Percentiles rank a stretch among this genome's conserved stretches.
phyloP scores from a whole-genome alignment of 2,329 filamentous ascomycete species.

The Bipolaris cookei region DNA sequence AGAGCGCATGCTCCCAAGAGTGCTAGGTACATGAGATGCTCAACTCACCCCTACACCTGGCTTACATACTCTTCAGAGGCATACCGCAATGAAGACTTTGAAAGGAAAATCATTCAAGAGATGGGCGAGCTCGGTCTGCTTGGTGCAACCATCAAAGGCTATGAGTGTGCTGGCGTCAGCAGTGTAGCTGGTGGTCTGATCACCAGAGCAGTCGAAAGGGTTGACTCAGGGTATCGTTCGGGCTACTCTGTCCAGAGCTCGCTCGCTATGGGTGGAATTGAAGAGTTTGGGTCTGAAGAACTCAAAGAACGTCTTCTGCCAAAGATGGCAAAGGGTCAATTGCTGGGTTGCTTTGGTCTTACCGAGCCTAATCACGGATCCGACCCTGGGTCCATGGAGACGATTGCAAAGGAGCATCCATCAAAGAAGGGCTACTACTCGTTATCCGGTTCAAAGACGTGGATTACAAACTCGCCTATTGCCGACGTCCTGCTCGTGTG shows the following conservation, averaged over 20 bases:
- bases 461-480: slow-evolving; percentile 95
- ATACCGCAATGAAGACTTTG: slow-evolving; percentile 86
- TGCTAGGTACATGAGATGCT: slow-evolving; percentile 68
- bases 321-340: slow-evolving; percentile 78
- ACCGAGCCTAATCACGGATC: slow-evolving; percentile 94
- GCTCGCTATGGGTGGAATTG: slow-evolving; percentile 89
- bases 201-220: slow-evolving; percentile 85
- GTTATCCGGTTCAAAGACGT: slow-evolving; percentile 84
- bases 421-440: slow-evolving; percentile 81
- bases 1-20: slow-evolving; percentile 81
- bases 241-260: slow-evolving; percentile 94
- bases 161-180: slow-evolving; percentile 85
- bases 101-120: slow-evolving; percentile 82
- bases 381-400: slow-evolving; percentile 91
- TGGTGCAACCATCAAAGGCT: slow-evolving; percentile 84
- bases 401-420: slow-evolving; percentile 80
- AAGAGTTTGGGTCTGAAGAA: slow-evolving; percentile 85
- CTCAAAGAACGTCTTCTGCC: slow-evolving; percentile 86
- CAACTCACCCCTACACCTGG: neutral
- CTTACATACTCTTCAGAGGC: slow-evolving; percentile 64
- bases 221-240: slow-evolving; percentile 89
- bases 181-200: slow-evolving; percentile 89
- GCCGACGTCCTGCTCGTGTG: slow-evolving; percentile 85
- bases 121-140: slow-evolving; percentile 93
- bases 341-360: slow-evolving; percentile 85